Base-by-base conservation (phyloP, 371 early-diverging fungal genomes). In the Dinochytrium kinnereticum region DNA sequence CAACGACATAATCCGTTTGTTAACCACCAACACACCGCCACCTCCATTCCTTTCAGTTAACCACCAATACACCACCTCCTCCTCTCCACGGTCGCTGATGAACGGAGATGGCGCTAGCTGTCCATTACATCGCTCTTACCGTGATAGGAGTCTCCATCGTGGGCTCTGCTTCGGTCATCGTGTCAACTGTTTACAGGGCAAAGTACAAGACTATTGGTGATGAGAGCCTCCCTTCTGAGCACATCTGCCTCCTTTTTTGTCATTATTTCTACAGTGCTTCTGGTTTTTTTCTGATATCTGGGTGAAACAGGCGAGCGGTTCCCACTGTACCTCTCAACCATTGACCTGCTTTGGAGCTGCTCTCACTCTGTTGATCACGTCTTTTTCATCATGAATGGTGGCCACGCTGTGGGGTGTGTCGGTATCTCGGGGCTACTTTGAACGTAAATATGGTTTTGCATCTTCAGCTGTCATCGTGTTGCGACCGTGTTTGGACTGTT, bases 361-460 rank as follows among this genome's bases (percentile, higher is more conserved):
- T 66, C 66, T 21, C 66, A 66, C 28, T 40, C 66, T n/a, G 28
- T 66, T 30, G 66, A 49, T 24, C 61, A 61, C 26, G 36, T 34
- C 34, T 61, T 7, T 10, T 61, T 10, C 37, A 38, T 40, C n/a
- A 49, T 13, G 66, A 44, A 5, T 17, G 44, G 17, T 40, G 66
- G 15, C 66, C 66, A 3, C 24, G 40, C 2, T 26, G 10, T 36
- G 24, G 10, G 37, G 5, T 49, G 13, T 66, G 66, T 30, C 17
- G 10, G 30, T 17, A 26, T 40, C n/a, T 66, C 7, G 66, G 66
- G 13, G 37, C 70, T 26, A 36, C 33, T 37, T 38, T 34, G 2
- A 44, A 17, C 17, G 44, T 66, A n/a, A n/a, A n/a, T n/a, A n/a
- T n/a, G n/a, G n/a, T n/a, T n/a, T n/a, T n/a, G n/a, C n/a, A n/a